These are phyloP conservation scores for Syzygium aqueum DNA, from an alignment of 345 rosid genomes.

Conservation along the genomic window DNA sequence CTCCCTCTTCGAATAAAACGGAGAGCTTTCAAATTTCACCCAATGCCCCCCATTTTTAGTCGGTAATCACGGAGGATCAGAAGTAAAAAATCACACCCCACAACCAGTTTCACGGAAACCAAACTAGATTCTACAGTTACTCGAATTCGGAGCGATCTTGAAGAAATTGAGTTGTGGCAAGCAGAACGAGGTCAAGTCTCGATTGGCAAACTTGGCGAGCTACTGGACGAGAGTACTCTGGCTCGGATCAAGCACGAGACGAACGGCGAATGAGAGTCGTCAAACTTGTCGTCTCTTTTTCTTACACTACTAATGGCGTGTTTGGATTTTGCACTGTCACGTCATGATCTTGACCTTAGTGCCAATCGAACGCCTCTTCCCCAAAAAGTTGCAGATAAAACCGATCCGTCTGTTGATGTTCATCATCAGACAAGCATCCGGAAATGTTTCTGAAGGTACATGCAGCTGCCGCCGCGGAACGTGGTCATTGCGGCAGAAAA, in stretches of 20 bases:
- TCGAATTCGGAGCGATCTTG: neutral
- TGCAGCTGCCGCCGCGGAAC: too few relatives aligned
- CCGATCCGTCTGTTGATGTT: neutral
- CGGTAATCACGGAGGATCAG: neutral
- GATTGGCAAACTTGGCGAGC: neutral
- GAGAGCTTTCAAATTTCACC: neutral
- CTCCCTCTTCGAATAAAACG: neutral
- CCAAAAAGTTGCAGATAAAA: neutral
- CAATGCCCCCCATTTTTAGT: neutral
- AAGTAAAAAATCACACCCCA: neutral
- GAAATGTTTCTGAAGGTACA: neutral
- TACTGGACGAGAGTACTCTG: neutral
- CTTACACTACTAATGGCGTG: neutral
- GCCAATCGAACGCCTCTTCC: neutral
- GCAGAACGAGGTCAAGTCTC: too few relatives aligned
- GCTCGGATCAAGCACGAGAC: neutral
- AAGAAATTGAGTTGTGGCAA: neutral
- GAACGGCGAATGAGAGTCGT: neutral
- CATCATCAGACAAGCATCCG: neutral
- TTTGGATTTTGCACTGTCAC: neutral
- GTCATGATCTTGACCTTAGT: neutral
- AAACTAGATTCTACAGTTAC: neutral
- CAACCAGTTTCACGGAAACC: neutral
- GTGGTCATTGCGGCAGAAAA: rapidly evolving
- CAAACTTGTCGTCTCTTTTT: neutral